Conservation (phyloP, 495 filamentous ascomycete genomes). For the Bombardia bombarda region DNA sequence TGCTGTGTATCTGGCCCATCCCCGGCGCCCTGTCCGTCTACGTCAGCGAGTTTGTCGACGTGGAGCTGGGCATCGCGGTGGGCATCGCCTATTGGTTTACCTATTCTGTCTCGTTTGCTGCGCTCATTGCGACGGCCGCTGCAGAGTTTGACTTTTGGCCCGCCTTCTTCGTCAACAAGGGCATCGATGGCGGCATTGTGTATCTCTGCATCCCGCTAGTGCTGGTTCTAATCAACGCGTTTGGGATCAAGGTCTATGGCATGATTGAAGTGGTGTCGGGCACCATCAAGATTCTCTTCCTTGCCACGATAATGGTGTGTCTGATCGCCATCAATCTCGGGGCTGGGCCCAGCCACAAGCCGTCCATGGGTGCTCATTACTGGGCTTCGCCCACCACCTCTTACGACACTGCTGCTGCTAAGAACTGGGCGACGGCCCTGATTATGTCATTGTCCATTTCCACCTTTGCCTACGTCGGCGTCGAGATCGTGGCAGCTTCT, state of each 20-base stretch:
- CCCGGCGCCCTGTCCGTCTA: slow-evolving; percentile 38
- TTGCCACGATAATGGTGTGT: slow-evolving; percentile 9
- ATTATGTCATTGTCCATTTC: slow-evolving; percentile 30
- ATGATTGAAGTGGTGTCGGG: slow-evolving; percentile 17
- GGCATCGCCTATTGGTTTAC: slow-evolving; percentile 44
- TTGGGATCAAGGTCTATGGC: slow-evolving; percentile 20
- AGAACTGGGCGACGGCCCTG: slow-evolving; percentile 13
- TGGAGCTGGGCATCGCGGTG: slow-evolving; percentile 37
- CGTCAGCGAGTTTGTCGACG: slow-evolving; percentile 41
- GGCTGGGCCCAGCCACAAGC: background rate
- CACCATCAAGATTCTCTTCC: slow-evolving; percentile 12
- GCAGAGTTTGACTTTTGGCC: slow-evolving; percentile 29
- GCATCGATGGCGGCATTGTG: slow-evolving; percentile 10
- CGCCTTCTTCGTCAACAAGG: background rate
- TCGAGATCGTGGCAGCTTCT: slow-evolving; percentile 35
- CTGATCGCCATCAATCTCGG: slow-evolving; percentile 11
- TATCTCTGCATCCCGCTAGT: slow-evolving; percentile 14
- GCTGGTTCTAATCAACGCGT: slow-evolving; percentile 11
- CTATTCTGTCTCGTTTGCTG: slow-evolving; percentile 33
- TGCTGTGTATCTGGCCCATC: slow-evolving; percentile 43
- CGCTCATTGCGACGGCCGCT: slow-evolving; percentile 31
- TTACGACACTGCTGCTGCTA: slow-evolving; percentile 8
- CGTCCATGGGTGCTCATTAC: too few relatives aligned
- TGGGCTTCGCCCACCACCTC: slow-evolving; percentile 6
- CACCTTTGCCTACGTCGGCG: slow-evolving; percentile 36